Percentiles rank a stretch among this genome's conserved stretches.
phyloP scores from a whole-genome alignment of 768 basidiomycete species.

The Leccinum broughii region DNA sequence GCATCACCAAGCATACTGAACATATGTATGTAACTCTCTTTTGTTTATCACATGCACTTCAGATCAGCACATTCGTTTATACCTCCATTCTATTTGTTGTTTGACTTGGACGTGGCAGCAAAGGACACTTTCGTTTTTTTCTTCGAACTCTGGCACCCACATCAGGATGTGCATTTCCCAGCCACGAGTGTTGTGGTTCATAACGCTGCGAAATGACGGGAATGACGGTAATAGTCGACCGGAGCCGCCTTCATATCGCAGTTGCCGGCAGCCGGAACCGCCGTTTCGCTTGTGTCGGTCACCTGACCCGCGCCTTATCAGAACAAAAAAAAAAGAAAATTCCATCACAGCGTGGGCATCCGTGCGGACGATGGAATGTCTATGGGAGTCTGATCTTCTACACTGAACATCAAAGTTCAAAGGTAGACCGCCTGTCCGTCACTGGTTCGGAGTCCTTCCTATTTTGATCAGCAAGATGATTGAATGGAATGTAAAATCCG shows the following conservation, averaged over 20 bases:
- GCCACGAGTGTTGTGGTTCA: not conserved
- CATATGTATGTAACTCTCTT: constrained; percentile 38
- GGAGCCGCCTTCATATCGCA: constrained; percentile 13
- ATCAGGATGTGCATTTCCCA: not conserved
- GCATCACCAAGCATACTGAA: constrained; percentile 28
- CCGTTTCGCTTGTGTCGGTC: not conserved
- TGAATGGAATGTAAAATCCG: not conserved
- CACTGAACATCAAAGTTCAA: not conserved
- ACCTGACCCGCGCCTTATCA: not conserved
- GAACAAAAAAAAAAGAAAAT: constrained; percentile 2
- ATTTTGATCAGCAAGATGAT: not conserved
- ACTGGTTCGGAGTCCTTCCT: not conserved
- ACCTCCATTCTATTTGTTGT: constrained; percentile 22
- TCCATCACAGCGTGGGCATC: not conserved
- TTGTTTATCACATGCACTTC: constrained; percentile 31
- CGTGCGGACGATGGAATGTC: not conserved
- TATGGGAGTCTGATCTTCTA: not conserved
- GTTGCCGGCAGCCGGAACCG: constrained; percentile 12
- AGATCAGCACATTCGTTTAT: constrained; percentile 25
- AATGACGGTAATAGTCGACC: constrained; percentile 2
- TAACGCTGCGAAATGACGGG: not conserved
- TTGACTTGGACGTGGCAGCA: constrained; percentile 24
- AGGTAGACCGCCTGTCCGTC: not conserved
- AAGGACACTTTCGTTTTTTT: constrained; percentile 5
- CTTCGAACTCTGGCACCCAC: not conserved